Percentiles rank a stretch among this genome's conserved stretches.
phyloP scores from a whole-genome alignment of 2,329 filamentous ascomycete species.

The Penicillium janthinellum region DNA sequence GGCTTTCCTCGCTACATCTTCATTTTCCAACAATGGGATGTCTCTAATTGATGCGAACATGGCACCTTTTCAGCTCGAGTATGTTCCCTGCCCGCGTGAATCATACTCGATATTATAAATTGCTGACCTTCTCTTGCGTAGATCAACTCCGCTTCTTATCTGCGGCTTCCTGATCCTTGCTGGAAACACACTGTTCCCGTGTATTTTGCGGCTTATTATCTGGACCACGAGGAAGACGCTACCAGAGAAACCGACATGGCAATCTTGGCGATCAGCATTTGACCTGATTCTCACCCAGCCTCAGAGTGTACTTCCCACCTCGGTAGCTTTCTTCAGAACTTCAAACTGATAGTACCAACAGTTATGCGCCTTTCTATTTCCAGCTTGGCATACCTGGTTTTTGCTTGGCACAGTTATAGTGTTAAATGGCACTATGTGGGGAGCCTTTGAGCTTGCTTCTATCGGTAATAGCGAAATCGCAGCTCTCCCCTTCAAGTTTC shows the following conservation, averaged over 20 bases:
- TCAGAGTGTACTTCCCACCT: conserved; percentile 23
- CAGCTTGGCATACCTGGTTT: conserved; percentile 65
- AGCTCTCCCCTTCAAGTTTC: conserved; percentile 53
- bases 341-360: conserved; percentile 1
- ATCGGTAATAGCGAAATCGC: conserved; percentile 60
- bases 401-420: conserved; percentile 61
- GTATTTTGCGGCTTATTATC: conserved; percentile 62
- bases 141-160: conserved; percentile 44
- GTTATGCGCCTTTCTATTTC: conserved; percentile 56
- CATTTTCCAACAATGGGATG: conserved; percentile 59
- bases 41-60: conserved; percentile 56
- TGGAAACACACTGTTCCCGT: conserved; percentile 67
- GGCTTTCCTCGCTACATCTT: conserved; percentile 55
- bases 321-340: neutral
- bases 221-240: conserved; percentile 50
- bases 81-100: neutral
- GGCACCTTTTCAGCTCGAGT: conserved; percentile 47
- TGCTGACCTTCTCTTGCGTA: conserved; percentile 9
- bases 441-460: conserved; percentile 66
- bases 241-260: conserved; percentile 29
- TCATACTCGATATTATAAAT: no score
- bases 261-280: conserved; percentile 33
- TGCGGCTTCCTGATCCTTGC: conserved; percentile 63
- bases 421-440: conserved; percentile 67
- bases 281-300: conserved; percentile 39